A percentile compares a stretch with the other conserved stretches of the same genome.
Evolutionary conservation across 2,329 filamentous ascomycete genomes (phyloP).

Genomic region (Colletotrichum camelliae): DNA sequence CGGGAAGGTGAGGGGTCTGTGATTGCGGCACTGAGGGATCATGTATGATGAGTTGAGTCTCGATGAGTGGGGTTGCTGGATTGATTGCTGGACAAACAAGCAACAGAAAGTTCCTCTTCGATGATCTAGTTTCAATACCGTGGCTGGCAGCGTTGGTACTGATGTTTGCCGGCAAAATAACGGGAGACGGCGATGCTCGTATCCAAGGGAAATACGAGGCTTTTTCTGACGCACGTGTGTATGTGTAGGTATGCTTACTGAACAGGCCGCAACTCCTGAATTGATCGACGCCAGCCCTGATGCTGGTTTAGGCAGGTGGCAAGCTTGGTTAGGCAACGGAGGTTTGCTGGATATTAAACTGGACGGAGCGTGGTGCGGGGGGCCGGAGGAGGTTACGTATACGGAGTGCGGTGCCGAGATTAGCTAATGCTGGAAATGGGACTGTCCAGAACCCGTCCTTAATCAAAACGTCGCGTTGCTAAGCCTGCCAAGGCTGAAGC

Average conservation of each 20-base stretch:
- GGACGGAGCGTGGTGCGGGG: neutral
- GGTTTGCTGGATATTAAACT: neutral
- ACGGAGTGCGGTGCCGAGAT: neutral
- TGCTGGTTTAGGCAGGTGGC: neutral
- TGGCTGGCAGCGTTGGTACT: neutral
- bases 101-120: neutral
- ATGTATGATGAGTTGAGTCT: neutral
- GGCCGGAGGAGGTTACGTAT: neutral
- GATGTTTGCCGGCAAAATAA: neutral
- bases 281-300: neutral
- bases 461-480: neutral
- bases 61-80: neutral
- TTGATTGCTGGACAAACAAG: neutral
- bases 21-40: neutral
- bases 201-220: neutral
- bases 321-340: neutral
- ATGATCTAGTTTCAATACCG: neutral
- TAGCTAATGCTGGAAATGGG: neutral
- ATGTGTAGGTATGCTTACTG: neutral
- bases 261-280: neutral
- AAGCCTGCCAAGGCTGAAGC: neutral
- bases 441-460: neutral
- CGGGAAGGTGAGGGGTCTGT: neutral
- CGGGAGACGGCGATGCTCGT: neutral
- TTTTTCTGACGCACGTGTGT: neutral